Conservation (phyloP, 2,329 filamentous ascomycete species). For the Zopfia rhizophila region DNA sequence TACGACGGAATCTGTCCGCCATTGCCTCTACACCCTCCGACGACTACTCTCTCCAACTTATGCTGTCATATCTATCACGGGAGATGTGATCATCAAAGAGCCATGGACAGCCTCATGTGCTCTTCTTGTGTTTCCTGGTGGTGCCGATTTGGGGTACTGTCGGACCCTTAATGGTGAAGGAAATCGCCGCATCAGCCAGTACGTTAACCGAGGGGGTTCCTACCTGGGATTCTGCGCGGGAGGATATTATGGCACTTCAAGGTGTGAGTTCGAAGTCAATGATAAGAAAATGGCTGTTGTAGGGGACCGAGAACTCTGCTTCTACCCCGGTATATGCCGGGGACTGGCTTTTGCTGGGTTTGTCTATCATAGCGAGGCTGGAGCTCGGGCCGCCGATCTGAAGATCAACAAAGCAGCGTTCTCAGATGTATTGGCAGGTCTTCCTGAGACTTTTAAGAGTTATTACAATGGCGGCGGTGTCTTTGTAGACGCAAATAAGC, state of each 20-base stretch:
- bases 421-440: conserved; percentile 53
- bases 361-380: conserved; percentile 86
- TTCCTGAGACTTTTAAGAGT: conserved; percentile 72
- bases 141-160: conserved; percentile 93
- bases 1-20: conserved; percentile 86
- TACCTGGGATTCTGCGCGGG: conserved; percentile 96
- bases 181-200: conserved; percentile 85
- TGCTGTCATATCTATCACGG: conserved; percentile 86
- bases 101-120: conserved; percentile 91
- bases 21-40: conserved; percentile 87
- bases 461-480: conserved; percentile 97
- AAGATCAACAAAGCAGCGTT: conserved; percentile 72
- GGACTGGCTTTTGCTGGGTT: conserved; percentile 91
- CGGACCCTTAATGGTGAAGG: conserved; percentile 86
- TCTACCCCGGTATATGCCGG: conserved; percentile 87
- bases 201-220: conserved; percentile 82
- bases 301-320: conserved; percentile 83
- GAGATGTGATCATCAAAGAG: conserved; percentile 84
- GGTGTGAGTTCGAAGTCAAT: conserved; percentile 93
- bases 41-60: conserved; percentile 89
- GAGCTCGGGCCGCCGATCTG: conserved; percentile 77
- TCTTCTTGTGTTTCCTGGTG: conserved; percentile 89
- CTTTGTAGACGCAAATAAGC: conserved; percentile 80
- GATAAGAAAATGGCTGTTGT: conserved; percentile 84
- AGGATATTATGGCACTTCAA: conserved; percentile 84